Evolutionary conservation across 2,329 filamentous ascomycete genomes (phyloP).

Genomic region (Aspergillus latus): DNA sequence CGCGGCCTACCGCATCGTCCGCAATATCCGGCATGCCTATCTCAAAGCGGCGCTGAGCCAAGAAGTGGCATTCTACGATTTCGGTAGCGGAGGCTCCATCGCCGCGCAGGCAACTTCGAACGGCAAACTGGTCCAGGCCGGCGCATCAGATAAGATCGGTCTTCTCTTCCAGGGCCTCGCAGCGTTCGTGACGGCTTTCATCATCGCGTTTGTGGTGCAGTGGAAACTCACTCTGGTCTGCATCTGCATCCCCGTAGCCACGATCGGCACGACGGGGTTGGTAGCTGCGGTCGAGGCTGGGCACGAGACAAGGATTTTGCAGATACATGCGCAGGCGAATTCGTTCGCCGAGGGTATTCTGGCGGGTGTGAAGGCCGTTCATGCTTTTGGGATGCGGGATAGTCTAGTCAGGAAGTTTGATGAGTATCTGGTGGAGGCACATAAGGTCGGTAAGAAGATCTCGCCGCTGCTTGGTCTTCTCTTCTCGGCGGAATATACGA

Average conservation of each 20-base stretch:
- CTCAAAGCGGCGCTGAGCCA: slow-evolving; percentile 79
- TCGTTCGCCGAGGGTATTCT: slow-evolving; percentile 19
- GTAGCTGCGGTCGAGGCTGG: slow-evolving; percentile 74
- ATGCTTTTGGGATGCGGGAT: slow-evolving; percentile 25
- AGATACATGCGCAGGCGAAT: slow-evolving; percentile 57
- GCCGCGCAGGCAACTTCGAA: slow-evolving; percentile 93
- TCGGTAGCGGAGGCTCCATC: slow-evolving; percentile 86
- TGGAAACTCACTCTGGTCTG: slow-evolving; percentile 94
- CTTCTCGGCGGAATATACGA: slow-evolving; percentile 77
- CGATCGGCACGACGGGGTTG: slow-evolving; percentile 71
- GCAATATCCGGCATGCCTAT: slow-evolving; percentile 79
- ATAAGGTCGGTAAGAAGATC: slow-evolving; percentile 72
- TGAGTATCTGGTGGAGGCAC: slow-evolving; percentile 55
- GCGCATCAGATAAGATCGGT: slow-evolving; percentile 85
- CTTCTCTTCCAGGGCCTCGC: slow-evolving; percentile 73
- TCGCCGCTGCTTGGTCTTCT: slow-evolving; percentile 75
- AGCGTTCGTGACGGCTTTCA: slow-evolving; percentile 82
- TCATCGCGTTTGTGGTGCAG: slow-evolving; percentile 86
- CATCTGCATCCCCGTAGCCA: slow-evolving; percentile 74
- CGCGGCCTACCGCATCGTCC: slow-evolving; percentile 73
- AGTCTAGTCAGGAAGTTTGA: slow-evolving; percentile 22
- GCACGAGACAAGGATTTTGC: slow-evolving; percentile 74
- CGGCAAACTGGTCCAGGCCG: slow-evolving; percentile 89
- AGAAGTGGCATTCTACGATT: slow-evolving; percentile 92
- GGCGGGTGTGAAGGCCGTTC: slow-evolving; percentile 19